These are phyloP conservation scores for Agapanthus africanus DNA, from an alignment of 106 monocot species.

Conservation along the genomic window DNA sequence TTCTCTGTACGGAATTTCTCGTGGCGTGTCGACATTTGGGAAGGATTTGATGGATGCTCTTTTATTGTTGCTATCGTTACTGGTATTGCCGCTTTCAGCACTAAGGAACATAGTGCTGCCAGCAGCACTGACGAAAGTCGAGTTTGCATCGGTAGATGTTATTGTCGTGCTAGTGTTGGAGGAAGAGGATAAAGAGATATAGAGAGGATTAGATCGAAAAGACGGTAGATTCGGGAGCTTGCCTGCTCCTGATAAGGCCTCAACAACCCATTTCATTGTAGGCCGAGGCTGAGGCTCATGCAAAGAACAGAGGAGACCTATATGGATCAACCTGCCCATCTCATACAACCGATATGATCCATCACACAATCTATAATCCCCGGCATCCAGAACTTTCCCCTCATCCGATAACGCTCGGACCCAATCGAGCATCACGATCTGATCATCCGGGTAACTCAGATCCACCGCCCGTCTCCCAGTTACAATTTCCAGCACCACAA, in stretches of 20 bases:
- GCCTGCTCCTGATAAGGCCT: slow-evolving; percentile 31
- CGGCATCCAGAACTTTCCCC: slow-evolving; percentile 30
- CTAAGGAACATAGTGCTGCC: slow-evolving; percentile 38
- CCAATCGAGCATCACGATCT: slow-evolving; percentile 87
- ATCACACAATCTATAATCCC: slow-evolving; percentile 43
- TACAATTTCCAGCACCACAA: slow-evolving; percentile 71
- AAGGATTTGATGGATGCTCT: slow-evolving; percentile 11
- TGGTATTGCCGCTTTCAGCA: slow-evolving; percentile 17
- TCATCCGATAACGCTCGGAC: slow-evolving; percentile 68
- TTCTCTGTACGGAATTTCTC: slow-evolving; percentile 71
- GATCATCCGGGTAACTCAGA: slow-evolving; percentile 58
- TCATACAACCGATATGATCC: slow-evolving; percentile 38
- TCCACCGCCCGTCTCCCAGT: slow-evolving; percentile 75
- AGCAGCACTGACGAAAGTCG: slow-evolving; percentile 39
- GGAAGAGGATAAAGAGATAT: slow-evolving; percentile 52
- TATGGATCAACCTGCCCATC: slow-evolving; percentile 48
- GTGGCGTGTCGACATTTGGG: slow-evolving; percentile 53
- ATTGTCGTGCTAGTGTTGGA: slow-evolving; percentile 11
- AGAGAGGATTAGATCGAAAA: slow-evolving; percentile 53
- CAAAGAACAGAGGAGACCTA: slow-evolving; percentile 77
- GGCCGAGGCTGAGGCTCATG: slow-evolving; percentile 59
- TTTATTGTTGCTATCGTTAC: no score
- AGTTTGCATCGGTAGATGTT: not conserved
- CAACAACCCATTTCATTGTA: slow-evolving; percentile 85
- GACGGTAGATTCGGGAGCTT: slow-evolving; percentile 67